phyloP scores from a whole-genome alignment of 2,329 filamentous ascomycete species.

The Sodiomyces alkalinus region DNA sequence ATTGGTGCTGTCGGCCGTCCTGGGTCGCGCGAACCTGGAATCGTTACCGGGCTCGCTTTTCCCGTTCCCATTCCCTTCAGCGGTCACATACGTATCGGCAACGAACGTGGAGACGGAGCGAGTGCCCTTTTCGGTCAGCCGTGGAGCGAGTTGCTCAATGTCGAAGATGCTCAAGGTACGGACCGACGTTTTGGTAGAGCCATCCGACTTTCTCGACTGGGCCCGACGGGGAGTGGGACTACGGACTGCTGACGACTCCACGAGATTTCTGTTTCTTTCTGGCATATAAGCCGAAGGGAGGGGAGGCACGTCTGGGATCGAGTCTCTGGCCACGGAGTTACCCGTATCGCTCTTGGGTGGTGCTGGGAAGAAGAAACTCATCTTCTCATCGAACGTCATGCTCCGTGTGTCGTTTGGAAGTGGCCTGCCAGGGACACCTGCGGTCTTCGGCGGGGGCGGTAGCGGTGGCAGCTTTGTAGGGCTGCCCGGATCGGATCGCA shows the following conservation, averaged over 20 bases:
- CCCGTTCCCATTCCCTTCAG: constrained; percentile 10
- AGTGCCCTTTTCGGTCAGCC: constrained; percentile 2
- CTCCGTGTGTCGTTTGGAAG: constrained; percentile 38
- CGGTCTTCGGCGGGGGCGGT: constrained; percentile 29
- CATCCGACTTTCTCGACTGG: constrained; percentile 17
- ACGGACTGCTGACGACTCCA: too few species aligned
- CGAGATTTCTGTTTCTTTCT: constrained; percentile 8
- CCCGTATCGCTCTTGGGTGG: constrained; percentile 9
- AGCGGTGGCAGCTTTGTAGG: constrained; percentile 36
- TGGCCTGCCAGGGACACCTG: constrained; percentile 20
- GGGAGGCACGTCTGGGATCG: constrained; percentile 28
- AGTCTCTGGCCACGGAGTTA: constrained; percentile 5
- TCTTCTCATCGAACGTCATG: constrained; percentile 44
- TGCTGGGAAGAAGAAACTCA: constrained; percentile 31
- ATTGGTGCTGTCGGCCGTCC: constrained; percentile 19
- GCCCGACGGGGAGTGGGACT: constrained; percentile 1
- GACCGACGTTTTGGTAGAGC: constrained; percentile 20
- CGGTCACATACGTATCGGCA: constrained; percentile 11
- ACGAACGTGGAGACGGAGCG: constrained; percentile 15
- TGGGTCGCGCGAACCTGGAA: too few species aligned
- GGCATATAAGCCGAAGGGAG: constrained; percentile 17
- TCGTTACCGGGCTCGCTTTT: too few species aligned
- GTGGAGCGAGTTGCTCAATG: constrained; percentile 15
- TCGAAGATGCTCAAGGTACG: constrained; percentile 25
- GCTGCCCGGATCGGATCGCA: constrained; percentile 27